A percentile compares a stretch with the other conserved stretches of the same genome.
These are phyloP conservation scores for Penicillium waksmanii DNA, from an alignment of 495 filamentous ascomycete species.

Conservation along the genomic window DNA sequence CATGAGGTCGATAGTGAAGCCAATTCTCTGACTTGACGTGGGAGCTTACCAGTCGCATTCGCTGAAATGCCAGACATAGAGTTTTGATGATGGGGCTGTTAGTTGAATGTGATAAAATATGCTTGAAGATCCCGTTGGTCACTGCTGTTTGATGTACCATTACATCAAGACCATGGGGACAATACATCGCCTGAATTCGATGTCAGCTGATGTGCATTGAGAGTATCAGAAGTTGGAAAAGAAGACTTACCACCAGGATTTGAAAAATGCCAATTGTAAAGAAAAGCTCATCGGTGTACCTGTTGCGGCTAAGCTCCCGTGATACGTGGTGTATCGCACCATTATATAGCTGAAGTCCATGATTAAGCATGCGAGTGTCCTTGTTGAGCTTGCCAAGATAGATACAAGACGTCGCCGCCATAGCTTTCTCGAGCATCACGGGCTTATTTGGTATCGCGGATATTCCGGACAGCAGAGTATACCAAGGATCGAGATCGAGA, in stretches of 20 bases:
- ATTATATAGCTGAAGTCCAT: slow-evolving; percentile 19
- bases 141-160: slow-evolving; percentile 9
- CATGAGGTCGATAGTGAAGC: not conserved
- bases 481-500: slow-evolving; percentile 11
- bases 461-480: slow-evolving; percentile 2
- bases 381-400: slow-evolving; percentile 11
- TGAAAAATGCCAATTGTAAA: slow-evolving; percentile 17
- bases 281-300: slow-evolving; percentile 13
- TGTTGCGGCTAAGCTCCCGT: slow-evolving; percentile 10
- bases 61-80: slow-evolving; percentile 8
- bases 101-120: not conserved
- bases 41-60: slow-evolving; percentile 10
- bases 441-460: slow-evolving; percentile 10
- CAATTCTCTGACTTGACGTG: not conserved
- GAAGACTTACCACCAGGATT: slow-evolving; percentile 9
- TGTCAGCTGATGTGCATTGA: not conserved
- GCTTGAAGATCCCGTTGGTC: slow-evolving; percentile 9
- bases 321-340: slow-evolving; percentile 14
- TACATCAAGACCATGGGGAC: slow-evolving; percentile 7
- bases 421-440: slow-evolving; percentile 13
- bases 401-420: slow-evolving; percentile 15
- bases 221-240: not conserved
- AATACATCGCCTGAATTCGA: slow-evolving; percentile 6
- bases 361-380: slow-evolving; percentile 10
- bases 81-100: slow-evolving; percentile 1